Evolutionary conservation across 768 basidiomycete genomes (phyloP).

Genomic region (Rhodotorula graminis): DNA sequence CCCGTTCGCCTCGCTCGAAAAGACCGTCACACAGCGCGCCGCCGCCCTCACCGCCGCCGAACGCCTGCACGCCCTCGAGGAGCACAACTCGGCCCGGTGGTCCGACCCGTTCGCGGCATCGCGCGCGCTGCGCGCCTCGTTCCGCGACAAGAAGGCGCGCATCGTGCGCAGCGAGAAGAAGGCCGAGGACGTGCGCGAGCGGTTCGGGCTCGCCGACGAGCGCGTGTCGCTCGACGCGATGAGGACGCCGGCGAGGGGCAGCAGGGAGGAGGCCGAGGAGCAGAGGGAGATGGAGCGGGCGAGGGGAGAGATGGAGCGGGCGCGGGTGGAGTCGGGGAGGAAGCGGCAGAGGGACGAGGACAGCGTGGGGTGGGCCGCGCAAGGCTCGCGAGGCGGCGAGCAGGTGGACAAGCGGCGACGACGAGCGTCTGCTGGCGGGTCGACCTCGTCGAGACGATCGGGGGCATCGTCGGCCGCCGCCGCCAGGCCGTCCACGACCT

Average conservation of each 20-base stretch:
- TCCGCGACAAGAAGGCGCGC: conserved; percentile 80
- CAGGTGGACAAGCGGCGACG: conserved; percentile 32
- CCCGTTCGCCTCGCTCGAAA: conserved; percentile 82
- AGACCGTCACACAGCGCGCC: conserved; percentile 71
- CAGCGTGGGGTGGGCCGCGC: neutral
- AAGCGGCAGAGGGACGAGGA: conserved; percentile 19
- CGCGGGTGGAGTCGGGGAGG: neutral
- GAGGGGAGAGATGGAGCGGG: neutral
- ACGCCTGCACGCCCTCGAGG: conserved; percentile 72
- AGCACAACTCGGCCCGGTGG: conserved; percentile 70
- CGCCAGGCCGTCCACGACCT: neutral
- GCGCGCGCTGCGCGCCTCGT: conserved; percentile 65
- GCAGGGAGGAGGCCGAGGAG: conserved; percentile 51
- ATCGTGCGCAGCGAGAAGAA: conserved; percentile 62
- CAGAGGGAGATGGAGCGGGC: conserved; percentile 46
- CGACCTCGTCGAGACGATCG: neutral
- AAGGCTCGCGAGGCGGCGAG: conserved; percentile 50
- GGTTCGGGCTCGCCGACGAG: conserved; percentile 67
- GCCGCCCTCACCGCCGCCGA: conserved; percentile 70
- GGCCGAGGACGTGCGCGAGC: conserved; percentile 67
- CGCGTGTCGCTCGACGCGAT: conserved; percentile 57
- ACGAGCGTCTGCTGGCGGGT: neutral
- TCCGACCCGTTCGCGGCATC: conserved; percentile 83
- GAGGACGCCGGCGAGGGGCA: conserved; percentile 51
- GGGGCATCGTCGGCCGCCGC: neutral